Conservation (phyloP, 495 filamentous ascomycete genomes). For the Bathelium albidoporum region DNA sequence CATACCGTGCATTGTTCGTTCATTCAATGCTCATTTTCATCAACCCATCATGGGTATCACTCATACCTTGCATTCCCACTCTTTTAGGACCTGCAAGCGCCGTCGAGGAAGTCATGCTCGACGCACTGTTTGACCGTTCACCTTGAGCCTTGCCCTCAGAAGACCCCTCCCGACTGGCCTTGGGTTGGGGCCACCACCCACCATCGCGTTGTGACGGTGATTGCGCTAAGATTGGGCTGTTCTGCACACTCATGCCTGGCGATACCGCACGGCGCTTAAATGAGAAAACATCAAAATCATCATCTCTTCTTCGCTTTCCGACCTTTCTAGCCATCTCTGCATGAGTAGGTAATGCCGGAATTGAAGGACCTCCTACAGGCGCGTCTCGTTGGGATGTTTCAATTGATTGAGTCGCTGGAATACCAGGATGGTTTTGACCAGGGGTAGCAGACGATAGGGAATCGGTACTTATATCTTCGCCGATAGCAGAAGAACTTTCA, state of each 20-base stretch:
- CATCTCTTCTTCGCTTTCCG: constrained; percentile 74
- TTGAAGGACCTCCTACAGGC: constrained; percentile 22
- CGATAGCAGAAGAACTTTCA: constrained; percentile 52
- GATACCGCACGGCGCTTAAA: constrained; percentile 93
- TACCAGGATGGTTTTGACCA: constrained; percentile 16
- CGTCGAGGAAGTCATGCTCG: constrained; percentile 30
- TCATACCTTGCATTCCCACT: constrained; percentile 90
- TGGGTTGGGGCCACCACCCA: constrained; percentile 59
- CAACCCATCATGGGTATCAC: constrained; percentile 84
- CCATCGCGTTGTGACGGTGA: constrained; percentile 61
- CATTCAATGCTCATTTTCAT: constrained; percentile 97
- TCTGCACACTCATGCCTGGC: constrained; percentile 83
- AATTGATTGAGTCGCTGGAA: constrained; percentile 12
- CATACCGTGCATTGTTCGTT: neutral
- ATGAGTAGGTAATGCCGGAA: constrained; percentile 12
- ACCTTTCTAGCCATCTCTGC: constrained; percentile 34
- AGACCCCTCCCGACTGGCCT: constrained; percentile 46
- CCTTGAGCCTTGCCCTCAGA: constrained; percentile 38
- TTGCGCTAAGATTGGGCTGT: constrained; percentile 74
- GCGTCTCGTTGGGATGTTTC: constrained; percentile 24
- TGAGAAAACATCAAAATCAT: constrained; percentile 78
- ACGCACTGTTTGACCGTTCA: constrained; percentile 41
- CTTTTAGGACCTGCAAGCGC: constrained; percentile 44
- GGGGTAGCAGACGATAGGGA: constrained; percentile 39
- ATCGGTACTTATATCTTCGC: constrained; percentile 71